Percentiles rank a stretch among this genome's conserved stretches.
phyloP scores from a whole-genome alignment of 352 stramenopile genomes.

The Phytophthora brassicae region DNA sequence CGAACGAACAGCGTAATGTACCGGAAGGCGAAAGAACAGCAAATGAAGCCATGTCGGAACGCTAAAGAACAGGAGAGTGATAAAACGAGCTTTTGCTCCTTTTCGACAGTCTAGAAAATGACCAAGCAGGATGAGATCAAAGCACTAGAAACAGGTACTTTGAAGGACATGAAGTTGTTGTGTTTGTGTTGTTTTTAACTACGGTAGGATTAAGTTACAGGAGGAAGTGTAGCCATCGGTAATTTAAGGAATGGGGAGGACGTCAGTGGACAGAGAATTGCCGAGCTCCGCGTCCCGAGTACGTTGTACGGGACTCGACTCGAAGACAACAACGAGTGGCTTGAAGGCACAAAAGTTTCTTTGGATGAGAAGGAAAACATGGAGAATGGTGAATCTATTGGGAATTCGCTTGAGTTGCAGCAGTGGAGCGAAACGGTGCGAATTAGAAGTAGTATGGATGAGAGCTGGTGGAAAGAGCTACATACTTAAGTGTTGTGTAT shows the following conservation, averaged over 20 bases:
- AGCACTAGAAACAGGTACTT: neutral
- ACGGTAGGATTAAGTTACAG: no score
- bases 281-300: no score
- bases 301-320: neutral
- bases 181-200: slow-evolving; percentile 11
- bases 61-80: no score
- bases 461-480: neutral
- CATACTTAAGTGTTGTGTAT: no score
- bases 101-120: slow-evolving; percentile 6
- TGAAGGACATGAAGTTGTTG: neutral
- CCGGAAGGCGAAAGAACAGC: no score
- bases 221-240: no score
- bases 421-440: slow-evolving; percentile 20
- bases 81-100: no score
- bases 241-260: neutral
- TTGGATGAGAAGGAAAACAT: slow-evolving; percentile 7
- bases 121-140: slow-evolving; percentile 9
- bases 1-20: no score
- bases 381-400: slow-evolving; percentile 9
- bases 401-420: slow-evolving; percentile 13
- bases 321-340: neutral
- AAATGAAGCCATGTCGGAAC: no score
- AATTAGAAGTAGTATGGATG: no score
- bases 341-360: neutral
- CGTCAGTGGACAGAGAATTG: neutral